A percentile compares a stretch with the other conserved stretches of the same genome.
Conservation (phyloP, 225 moss, liverwort and hornwort species). For the Sphagnum tenellum region DNA sequence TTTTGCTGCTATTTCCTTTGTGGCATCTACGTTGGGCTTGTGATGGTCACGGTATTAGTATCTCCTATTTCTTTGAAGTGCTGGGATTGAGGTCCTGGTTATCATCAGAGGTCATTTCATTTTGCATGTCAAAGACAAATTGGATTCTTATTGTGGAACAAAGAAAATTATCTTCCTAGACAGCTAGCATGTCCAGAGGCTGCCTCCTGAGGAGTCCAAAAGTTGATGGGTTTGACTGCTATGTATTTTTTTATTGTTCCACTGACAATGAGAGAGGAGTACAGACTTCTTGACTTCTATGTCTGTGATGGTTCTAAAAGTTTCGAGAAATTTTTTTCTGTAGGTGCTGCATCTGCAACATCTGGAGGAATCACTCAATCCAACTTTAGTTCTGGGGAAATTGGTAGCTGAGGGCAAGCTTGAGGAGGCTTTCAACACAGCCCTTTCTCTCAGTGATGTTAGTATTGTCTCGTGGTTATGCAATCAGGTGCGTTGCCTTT, state of each 20-base stretch:
- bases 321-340: too few relatives aligned
- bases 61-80: too few relatives aligned
- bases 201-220: not conserved
- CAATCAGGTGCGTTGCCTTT: constrained; percentile 28
- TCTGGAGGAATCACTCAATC: constrained; percentile 54
- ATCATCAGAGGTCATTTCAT: too few relatives aligned
- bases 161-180: not conserved
- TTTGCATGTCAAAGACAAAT: too few relatives aligned
- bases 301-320: too few relatives aligned
- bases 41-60: not conserved
- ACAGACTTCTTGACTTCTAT: too few relatives aligned
- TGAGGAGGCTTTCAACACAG: constrained; percentile 60
- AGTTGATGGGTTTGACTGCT: not conserved
- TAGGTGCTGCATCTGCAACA: constrained; percentile 43
- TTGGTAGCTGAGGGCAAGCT: constrained; percentile 42
- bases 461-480: constrained; percentile 61
- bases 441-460: constrained; percentile 53
- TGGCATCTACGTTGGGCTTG: not conserved
- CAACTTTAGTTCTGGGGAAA: constrained; percentile 51
- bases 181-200: not conserved
- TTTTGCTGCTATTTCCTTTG: not conserved
- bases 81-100: too few relatives aligned
- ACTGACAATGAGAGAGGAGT: not conserved
- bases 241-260: not conserved
- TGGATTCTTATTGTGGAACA: too few relatives aligned